Percentiles rank a stretch among this genome's conserved stretches.
These are phyloP conservation scores for Tylopilus sp. DNA, from an alignment of 1,284 basidiomycete species.

Conservation along the genomic window DNA sequence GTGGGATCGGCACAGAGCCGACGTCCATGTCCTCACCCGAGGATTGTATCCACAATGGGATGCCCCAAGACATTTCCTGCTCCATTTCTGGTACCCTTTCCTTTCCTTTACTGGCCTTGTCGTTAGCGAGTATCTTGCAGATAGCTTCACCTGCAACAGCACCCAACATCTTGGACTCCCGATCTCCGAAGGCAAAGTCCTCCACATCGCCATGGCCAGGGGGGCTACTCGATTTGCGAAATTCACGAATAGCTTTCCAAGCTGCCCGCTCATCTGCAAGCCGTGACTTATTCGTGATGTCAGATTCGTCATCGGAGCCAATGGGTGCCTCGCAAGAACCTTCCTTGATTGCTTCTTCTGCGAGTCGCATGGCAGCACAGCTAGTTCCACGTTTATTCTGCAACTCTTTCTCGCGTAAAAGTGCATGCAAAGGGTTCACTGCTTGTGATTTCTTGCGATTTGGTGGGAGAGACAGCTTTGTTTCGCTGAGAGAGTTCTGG, in stretches of 20 bases:
- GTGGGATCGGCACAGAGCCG: slow-evolving; percentile 9
- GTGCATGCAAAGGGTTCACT: slow-evolving; percentile 47
- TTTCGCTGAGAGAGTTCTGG: not conserved
- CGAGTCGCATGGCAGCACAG: slow-evolving; percentile 40
- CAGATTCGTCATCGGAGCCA: slow-evolving; percentile 38
- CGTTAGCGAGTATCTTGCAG: slow-evolving; percentile 38
- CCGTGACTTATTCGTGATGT: slow-evolving; percentile 20
- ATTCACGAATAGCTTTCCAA: slow-evolving; percentile 33
- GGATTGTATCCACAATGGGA: slow-evolving; percentile 38
- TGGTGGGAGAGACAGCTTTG: not conserved
- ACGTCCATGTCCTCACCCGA: slow-evolving; percentile 28
- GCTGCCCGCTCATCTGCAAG: slow-evolving; percentile 40
- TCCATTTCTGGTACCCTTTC: slow-evolving; percentile 5
- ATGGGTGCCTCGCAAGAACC: slow-evolving; percentile 32
- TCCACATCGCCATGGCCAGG: slow-evolving; percentile 20
- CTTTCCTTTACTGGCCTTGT: slow-evolving; percentile 32
- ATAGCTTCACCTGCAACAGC: slow-evolving; percentile 31
- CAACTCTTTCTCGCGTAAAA: slow-evolving; percentile 49
- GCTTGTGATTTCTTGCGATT: slow-evolving; percentile 28
- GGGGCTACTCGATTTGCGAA: slow-evolving; percentile 25
- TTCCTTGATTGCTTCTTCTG: slow-evolving; percentile 38
- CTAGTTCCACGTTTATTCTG: slow-evolving; percentile 45
- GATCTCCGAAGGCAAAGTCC: slow-evolving; percentile 31
- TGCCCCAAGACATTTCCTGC: slow-evolving; percentile 29
- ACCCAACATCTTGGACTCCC: slow-evolving; percentile 34